Evolutionary conservation across 1,139 yeast species (phyloP), one percentile per base, ranked within the genome.

Genomic region (Yamadazyma oceani): DNA sequence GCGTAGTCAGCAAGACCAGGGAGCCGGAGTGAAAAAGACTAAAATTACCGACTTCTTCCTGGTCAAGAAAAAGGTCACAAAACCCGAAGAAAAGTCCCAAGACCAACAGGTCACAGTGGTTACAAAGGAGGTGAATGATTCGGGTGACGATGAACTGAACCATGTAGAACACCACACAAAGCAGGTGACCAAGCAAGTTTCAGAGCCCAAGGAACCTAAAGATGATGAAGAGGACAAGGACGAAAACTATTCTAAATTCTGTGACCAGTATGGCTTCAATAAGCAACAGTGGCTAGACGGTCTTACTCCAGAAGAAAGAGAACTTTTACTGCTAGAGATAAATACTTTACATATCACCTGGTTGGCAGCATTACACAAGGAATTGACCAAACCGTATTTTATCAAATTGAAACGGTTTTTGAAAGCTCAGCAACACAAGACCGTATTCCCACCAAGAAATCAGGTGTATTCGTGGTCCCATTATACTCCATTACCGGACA

Each of bases 391-490:
- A 58, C 94, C 95, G 1, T 90, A 90, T 57, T 94, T 92, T 51
- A 58, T 88, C n/a, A 62, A 74, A 13, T 68, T 92, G 44, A 90
- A 90, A 53, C 56, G 58, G 49, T 88, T 82, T 52, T 63, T 88
- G 8, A 44, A 41, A 11, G 40, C 62, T 2, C 73, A 66, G 41
- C 51, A 57, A 42, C 43, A 57, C 26, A 72, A 74, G 42, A 66
- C 71, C 2, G 69, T 90, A 0, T 92, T 87, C 60, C 99, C 99
- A 1, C 90, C 92, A 0, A 59, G 66, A 17, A 54, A 73, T 13
- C 85, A 85, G 43, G 79, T 92, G n/a, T 92, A 92, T 58, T 85
- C 97, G 0, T 92, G 98, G 97, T 83, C 95, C 2, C 77, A 89
- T 32, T 70, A 82, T 24, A 88, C 97, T 0, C 96, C 97, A 0